These are phyloP conservation scores for Moricandia arvensis DNA, from an alignment of 345 rosid genomes.

Conservation along the genomic window DNA sequence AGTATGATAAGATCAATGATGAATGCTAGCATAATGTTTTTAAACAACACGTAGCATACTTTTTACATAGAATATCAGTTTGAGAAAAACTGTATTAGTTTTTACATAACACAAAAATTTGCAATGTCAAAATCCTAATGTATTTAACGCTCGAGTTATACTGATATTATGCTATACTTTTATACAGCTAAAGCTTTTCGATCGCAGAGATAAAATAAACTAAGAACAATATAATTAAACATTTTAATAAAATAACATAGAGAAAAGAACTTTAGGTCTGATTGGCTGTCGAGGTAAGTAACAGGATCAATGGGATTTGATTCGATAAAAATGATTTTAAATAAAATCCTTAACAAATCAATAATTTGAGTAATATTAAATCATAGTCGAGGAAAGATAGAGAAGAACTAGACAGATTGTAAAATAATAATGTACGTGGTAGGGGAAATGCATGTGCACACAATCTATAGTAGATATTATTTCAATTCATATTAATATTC, in stretches of 20 bases:
- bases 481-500: no score
- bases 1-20: neutral
- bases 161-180: no score
- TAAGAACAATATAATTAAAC: neutral
- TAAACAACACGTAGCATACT: neutral
- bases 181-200: neutral
- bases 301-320: conserved; percentile 39
- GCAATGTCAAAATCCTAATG: neutral
- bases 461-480: conserved; percentile 66
- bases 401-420: conserved; percentile 32
- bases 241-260: neutral
- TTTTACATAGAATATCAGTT: neutral
- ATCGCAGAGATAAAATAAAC: neutral
- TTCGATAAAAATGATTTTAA: conserved; percentile 27
- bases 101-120: neutral
- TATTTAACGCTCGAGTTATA: neutral
- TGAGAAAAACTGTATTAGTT: neutral
- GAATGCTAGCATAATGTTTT: neutral
- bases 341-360: conserved; percentile 28
- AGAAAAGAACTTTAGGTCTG: conserved; percentile 24
- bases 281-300: conserved; percentile 38
- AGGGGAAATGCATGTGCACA: conserved; percentile 61
- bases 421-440: conserved; percentile 16
- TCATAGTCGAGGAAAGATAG: conserved; percentile 28
- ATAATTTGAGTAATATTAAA: conserved; percentile 30